A percentile compares a stretch with the other conserved stretches of the same genome.
phyloP scores from a whole-genome alignment of 306 rosid genomes.

The Malus asiatica region DNA sequence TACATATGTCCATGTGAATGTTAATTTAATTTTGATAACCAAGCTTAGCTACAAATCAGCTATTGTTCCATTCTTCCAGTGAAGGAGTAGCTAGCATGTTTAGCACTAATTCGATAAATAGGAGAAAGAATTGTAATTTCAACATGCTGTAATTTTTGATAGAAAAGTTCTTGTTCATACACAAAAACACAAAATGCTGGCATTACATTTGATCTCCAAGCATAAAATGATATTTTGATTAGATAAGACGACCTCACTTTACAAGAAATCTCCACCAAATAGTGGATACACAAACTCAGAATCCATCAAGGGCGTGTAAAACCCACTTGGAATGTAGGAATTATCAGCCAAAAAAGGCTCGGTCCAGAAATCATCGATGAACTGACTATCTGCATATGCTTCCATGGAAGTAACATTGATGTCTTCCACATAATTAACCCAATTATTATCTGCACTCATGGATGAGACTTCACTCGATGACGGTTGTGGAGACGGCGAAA shows the following conservation, averaged over 20 bases:
- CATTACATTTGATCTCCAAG: background rate
- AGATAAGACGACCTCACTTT: background rate
- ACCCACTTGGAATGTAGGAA: conserved; percentile 7
- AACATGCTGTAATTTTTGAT: background rate
- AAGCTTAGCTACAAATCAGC: background rate
- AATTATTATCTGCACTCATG: background rate
- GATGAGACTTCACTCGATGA: conserved; percentile 20
- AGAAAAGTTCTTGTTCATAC: background rate
- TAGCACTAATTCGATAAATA: too few relatives aligned
- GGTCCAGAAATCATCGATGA: conserved; percentile 33
- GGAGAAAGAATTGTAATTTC: background rate
- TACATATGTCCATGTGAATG: background rate
- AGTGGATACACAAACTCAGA: conserved; percentile 10
- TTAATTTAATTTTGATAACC: too few relatives aligned
- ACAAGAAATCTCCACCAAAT: conserved; percentile 21
- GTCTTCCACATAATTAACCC: background rate
- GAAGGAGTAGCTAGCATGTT: background rate
- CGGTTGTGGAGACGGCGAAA: background rate
- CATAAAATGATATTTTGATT: background rate
- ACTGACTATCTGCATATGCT: background rate
- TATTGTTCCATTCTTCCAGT: background rate
- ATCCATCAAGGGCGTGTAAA: conserved; percentile 2
- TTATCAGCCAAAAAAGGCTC: conserved; percentile 33
- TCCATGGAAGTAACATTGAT: background rate
- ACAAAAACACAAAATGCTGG: background rate